These are phyloP conservation scores for Limnanthes douglasii DNA, from an alignment of 345 rosid genomes.

Conservation along the genomic window DNA sequence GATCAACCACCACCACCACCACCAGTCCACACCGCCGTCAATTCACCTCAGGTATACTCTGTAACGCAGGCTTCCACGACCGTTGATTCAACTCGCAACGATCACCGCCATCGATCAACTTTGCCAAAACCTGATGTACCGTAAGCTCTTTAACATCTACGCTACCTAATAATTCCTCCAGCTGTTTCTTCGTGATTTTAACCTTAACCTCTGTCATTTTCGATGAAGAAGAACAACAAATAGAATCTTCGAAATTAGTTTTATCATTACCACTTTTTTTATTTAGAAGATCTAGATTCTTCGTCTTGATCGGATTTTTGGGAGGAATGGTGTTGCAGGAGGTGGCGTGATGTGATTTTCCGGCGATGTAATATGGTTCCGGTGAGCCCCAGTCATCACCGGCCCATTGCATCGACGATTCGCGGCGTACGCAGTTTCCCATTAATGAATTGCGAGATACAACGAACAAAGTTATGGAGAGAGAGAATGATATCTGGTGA, in stretches of 20 bases:
- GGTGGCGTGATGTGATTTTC: not conserved
- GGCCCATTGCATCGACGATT: constrained; percentile 20
- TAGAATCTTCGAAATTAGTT: too few species aligned
- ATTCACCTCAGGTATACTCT: constrained; percentile 63
- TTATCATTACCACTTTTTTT: too few species aligned
- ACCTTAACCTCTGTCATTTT: constrained; percentile 39
- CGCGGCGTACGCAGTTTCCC: constrained; percentile 21
- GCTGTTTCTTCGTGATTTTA: constrained; percentile 52
- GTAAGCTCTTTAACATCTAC: constrained; percentile 29
- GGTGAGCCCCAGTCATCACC: constrained; percentile 19
- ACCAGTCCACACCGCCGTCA: too few species aligned
- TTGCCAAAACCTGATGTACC: constrained; percentile 11
- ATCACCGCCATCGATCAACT: constrained; percentile 5
- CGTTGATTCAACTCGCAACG: constrained; percentile 12
- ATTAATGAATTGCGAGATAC: constrained; percentile 5
- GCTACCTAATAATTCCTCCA: constrained; percentile 27
- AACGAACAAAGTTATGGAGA: not conserved
- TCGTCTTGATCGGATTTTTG: too few species aligned
- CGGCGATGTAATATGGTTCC: constrained; percentile 3
- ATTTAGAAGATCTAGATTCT: too few species aligned
- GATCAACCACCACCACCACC: too few species aligned
- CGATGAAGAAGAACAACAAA: constrained; percentile 8
- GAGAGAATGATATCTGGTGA: too few species aligned
- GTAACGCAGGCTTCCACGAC: constrained; percentile 53
- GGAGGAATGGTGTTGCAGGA: too few species aligned